phyloP scores from a whole-genome alignment of 345 rosid genomes.

The Orychophragmus violaceus region DNA sequence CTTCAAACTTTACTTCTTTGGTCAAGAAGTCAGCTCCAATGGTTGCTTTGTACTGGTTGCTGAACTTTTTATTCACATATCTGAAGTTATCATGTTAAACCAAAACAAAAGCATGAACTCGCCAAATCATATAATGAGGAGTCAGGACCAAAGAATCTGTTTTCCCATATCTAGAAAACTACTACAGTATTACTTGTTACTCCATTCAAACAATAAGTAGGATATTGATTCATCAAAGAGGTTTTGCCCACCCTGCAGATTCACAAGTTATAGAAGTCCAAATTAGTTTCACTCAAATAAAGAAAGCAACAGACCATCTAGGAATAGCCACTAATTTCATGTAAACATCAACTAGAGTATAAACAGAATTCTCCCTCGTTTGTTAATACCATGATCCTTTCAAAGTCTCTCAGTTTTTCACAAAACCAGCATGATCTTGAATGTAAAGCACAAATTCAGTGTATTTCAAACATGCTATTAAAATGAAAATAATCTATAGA shows the following conservation, averaged over 20 bases:
- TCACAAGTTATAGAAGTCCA: constrained; percentile 4
- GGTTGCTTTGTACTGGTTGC: constrained; percentile 92
- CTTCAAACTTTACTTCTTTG: constrained; percentile 90
- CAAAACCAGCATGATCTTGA: neutral
- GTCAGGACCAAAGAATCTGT: neutral
- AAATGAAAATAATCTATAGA: neutral
- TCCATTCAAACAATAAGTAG: constrained; percentile 18
- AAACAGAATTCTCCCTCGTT: neutral
- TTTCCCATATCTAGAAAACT: neutral
- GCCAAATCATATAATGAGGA: neutral
- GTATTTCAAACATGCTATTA: neutral
- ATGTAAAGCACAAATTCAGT: too few relatives aligned
- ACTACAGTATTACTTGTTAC: neutral
- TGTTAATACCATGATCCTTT: neutral
- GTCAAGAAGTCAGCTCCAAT: constrained; percentile 96
- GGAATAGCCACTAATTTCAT: neutral
- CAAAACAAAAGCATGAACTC: constrained; percentile 6
- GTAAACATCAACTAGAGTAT: too few relatives aligned
- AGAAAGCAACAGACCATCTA: neutral
- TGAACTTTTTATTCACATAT: constrained; percentile 90
- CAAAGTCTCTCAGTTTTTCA: neutral
- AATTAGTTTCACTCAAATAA: constrained; percentile 1
- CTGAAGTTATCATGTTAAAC: constrained; percentile 38
- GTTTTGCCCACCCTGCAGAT: constrained; percentile 90
- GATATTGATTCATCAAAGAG: constrained; percentile 96